Conservation (phyloP, 2,329 filamentous ascomycete species). For the Xylogone sp. region DNA sequence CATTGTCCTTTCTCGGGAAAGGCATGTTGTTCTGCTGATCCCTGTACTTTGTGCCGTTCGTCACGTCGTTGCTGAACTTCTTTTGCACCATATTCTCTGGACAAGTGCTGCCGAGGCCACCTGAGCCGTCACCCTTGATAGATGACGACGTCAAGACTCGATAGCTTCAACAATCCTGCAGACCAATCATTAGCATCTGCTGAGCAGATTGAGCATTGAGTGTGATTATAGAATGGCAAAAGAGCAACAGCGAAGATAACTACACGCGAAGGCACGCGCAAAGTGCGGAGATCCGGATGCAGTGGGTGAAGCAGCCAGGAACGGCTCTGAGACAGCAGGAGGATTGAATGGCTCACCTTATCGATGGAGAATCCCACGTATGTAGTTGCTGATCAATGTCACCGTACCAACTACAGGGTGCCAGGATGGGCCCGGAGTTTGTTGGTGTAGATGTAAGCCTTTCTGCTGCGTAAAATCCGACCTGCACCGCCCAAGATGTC, state of each 20-base stretch:
- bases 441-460: background rate
- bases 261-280: background rate
- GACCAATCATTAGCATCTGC: background rate
- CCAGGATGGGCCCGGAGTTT: background rate
- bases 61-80: conserved; percentile 28
- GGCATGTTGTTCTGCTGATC: conserved; percentile 48
- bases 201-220: background rate
- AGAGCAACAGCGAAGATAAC: background rate
- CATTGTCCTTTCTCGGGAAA: conserved; percentile 58
- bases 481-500: background rate
- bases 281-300: background rate
- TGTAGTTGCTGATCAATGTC: background rate
- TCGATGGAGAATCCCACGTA: background rate
- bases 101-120: background rate
- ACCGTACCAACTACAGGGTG: background rate
- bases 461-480: background rate
- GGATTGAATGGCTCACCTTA: background rate
- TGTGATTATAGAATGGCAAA: background rate
- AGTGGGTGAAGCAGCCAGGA: background rate
- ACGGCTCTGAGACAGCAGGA: background rate
- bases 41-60: conserved; percentile 45
- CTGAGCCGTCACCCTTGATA: background rate
- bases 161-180: background rate
- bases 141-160: background rate
- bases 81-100: conserved; percentile 58